Base-by-base conservation (phyloP, 805 yeast species). In the Pichia deserticola region DNA sequence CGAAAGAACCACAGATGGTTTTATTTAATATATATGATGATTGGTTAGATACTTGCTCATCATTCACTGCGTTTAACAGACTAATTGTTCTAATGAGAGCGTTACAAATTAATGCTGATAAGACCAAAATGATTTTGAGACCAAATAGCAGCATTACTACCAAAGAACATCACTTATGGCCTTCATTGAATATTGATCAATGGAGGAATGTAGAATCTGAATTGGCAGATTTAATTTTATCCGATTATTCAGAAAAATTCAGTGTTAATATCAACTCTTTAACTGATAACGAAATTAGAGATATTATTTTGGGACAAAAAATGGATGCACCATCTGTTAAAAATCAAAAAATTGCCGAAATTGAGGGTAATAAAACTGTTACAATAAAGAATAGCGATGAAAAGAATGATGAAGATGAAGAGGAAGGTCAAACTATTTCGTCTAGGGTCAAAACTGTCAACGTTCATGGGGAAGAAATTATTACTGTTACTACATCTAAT, bases 381-480 rank as follows among this genome's bases (percentile, higher is more conserved):
- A 74, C 70, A n/a, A 37, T 52, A 20, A 44, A 50, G 35, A 69
- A 65, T 12, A 68, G 68, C 20, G 51, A 60, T 2, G 44, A 33
- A 9, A 42, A 36, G 10, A 28, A 47, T 5, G 40, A 43, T 5
- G 48, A 40, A 20, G 52, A 50, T 8, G 52, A 50, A 10, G 51
- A 48, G 13, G 72, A 71, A 12, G 74, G 75, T 51, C 84, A 85
- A 55, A 68, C 83, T 34, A 79, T 89, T 0, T 93, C 95, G 0
- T 75, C 84, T 57, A 89, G 88, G 58, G 82, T 95, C 0, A 84
- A 82, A 50, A 86, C 95, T 0, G 82, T 82, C 29, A 93, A 89
- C 61, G 96, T 87, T 2, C 97, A 90, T 60, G 99, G 99, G 35
- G 99, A 93, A 62, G 95, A 90, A 59, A 92, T 93, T 59, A 84